phyloP scores from a whole-genome alignment of 768 basidiomycete genomes.

The Cyathus striatus region DNA sequence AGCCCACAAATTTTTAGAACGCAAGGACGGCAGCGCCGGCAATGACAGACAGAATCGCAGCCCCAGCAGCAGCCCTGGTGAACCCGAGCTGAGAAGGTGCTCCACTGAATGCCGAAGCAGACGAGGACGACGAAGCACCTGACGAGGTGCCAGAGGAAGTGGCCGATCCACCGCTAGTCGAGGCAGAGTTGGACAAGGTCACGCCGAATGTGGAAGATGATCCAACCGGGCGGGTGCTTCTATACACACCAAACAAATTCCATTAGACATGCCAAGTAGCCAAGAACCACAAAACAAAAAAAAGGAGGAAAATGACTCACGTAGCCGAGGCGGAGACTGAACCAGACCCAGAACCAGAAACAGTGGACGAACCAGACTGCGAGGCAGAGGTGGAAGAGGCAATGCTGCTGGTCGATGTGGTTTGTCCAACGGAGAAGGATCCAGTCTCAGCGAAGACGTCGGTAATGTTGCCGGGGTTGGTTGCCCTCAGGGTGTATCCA shows the following conservation, averaged over 20 bases:
- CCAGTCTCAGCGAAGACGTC: constrained; percentile 33
- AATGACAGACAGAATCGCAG: constrained; percentile 33
- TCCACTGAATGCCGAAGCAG: too few species aligned
- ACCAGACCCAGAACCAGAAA: background rate
- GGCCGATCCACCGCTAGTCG: constrained; percentile 9
- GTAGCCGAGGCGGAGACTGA: constrained; percentile 4
- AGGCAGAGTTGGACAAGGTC: constrained; percentile 8
- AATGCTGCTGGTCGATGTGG: constrained; percentile 6
- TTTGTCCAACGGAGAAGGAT: constrained; percentile 35
- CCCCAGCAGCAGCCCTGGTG: too few species aligned
- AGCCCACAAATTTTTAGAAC: constrained; percentile 25
- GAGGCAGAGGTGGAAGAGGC: constrained; percentile 7
- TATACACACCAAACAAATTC: constrained; percentile 1
- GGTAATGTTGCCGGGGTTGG: constrained; percentile 40
- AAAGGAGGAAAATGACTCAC: constrained; percentile 4
- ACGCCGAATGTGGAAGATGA: constrained; percentile 10
- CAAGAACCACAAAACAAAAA: background rate
- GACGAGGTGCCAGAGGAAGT: constrained; percentile 11
- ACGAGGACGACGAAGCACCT: constrained; percentile 23
- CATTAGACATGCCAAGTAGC: background rate
- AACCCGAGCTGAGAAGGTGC: too few species aligned
- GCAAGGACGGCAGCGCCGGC: constrained; percentile 43
- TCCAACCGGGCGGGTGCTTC: background rate
- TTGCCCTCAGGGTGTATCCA: constrained; percentile 44
- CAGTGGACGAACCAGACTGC: constrained; percentile 3